A percentile compares a stretch with the other conserved stretches of the same genome.
phyloP scores from a whole-genome alignment of 805 yeast species.

The Candida lessepsii region DNA sequence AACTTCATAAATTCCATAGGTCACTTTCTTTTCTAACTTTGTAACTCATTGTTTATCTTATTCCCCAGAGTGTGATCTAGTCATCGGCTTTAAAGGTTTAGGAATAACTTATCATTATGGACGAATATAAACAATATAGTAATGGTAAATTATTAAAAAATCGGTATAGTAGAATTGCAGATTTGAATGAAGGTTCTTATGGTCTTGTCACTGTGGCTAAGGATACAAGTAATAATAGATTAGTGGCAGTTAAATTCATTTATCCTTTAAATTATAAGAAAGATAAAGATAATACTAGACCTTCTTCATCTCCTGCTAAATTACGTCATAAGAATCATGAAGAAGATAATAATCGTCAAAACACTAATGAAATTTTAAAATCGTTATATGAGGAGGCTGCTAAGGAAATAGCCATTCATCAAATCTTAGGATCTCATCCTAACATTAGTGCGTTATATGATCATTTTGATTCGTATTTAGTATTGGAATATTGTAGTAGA shows the following conservation, averaged over 20 bases:
- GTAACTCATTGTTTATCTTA: no score
- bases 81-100: no score
- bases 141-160: conserved; percentile 50
- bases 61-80: no score
- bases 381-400: conserved; percentile 53
- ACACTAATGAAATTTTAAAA: conserved; percentile 24
- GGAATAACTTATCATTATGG: conserved; percentile 29
- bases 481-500: conserved; percentile 79
- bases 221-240: conserved; percentile 50
- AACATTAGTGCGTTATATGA: conserved; percentile 48
- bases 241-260: conserved; percentile 86
- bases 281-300: conserved; percentile 19
- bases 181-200: conserved; percentile 88
- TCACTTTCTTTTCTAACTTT: no score
- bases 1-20: no score
- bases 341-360: conserved; percentile 5
- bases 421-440: conserved; percentile 53
- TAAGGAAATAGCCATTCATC: conserved; percentile 66
- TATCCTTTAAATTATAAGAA: conserved; percentile 51
- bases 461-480: conserved; percentile 50
- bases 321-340: conserved; percentile 16
- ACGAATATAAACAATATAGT: conserved; percentile 39
- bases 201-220: conserved; percentile 88
- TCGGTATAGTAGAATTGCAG: conserved; percentile 66
- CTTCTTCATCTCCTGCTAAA: conserved; percentile 38